Evolutionary conservation across 228 moss, liverwort and hornwort species (phyloP).

Genomic region (Sphagnum magellanicum): DNA sequence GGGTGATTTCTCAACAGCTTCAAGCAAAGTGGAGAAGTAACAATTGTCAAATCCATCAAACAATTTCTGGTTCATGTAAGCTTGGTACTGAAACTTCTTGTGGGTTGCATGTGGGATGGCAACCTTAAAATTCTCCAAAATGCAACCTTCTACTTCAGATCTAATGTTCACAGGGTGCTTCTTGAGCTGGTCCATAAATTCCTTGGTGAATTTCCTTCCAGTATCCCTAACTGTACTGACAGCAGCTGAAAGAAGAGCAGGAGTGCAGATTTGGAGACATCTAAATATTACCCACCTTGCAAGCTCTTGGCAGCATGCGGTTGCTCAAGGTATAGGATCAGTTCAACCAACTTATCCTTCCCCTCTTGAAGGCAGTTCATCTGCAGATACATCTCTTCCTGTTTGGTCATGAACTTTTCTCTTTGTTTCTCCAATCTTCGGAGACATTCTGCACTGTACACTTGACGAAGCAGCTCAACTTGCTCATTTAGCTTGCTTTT

Average conservation of each 20-base stretch:
- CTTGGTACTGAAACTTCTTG: constrained; percentile 20
- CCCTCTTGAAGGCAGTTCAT: background rate
- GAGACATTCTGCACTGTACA: too few species aligned
- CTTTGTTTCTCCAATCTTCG: too few species aligned
- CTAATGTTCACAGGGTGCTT: background rate
- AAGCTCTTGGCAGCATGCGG: constrained; percentile 7
- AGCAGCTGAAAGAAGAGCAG: constrained; percentile 17
- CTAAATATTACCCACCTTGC: constrained; percentile 19
- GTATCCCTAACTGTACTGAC: constrained; percentile 21
- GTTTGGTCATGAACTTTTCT: too few species aligned
- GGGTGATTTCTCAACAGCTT: background rate
- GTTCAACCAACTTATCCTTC: constrained; percentile 2
- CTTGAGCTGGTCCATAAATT: constrained; percentile 1
- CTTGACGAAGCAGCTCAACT: too few species aligned
- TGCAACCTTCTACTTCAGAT: background rate
- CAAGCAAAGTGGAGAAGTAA: background rate
- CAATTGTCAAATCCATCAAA: background rate
- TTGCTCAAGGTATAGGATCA: constrained; percentile 12
- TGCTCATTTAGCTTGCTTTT: too few species aligned
- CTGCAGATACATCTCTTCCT: too few species aligned
- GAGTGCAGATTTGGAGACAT: constrained; percentile 28
- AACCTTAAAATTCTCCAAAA: background rate
- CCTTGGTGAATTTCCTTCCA: constrained; percentile 18
- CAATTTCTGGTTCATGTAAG: constrained; percentile 7
- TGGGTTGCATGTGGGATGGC: constrained; percentile 8